A percentile compares a stretch with the other conserved stretches of the same genome.
Conservation (phyloP, 257 asterid species). For the Ajuga chamaepitys region DNA sequence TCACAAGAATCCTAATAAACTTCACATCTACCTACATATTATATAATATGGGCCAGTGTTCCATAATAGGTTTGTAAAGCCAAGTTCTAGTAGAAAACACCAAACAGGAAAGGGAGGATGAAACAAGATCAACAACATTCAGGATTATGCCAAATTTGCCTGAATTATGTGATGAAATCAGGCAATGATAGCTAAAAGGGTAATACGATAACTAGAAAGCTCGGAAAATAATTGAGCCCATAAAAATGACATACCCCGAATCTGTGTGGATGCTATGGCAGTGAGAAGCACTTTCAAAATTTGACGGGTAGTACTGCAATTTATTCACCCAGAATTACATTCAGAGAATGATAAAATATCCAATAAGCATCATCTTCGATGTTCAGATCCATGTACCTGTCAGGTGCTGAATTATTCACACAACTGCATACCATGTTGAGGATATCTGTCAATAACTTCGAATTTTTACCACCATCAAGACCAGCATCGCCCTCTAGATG, state of each 20-base stretch:
- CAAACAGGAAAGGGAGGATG: background rate
- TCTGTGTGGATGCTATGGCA: constrained; percentile 77
- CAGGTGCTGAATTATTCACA: constrained; percentile 88
- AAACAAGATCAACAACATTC: background rate
- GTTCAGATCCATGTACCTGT: constrained; percentile 48
- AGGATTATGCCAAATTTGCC: background rate
- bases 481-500: constrained; percentile 99
- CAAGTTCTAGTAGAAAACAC: background rate
- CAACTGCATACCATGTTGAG: constrained; percentile 78
- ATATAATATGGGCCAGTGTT: too few species aligned
- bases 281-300: constrained; percentile 91
- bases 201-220: background rate
- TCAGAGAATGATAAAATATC: constrained; percentile 15
- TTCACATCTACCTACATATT: background rate
- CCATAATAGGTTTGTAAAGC: background rate
- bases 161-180: background rate
- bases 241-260: constrained; percentile 63
- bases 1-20: background rate
- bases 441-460: constrained; percentile 61
- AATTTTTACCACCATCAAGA: constrained; percentile 69
- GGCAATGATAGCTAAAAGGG: background rate
- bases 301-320: constrained; percentile 91
- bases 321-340: constrained; percentile 22
- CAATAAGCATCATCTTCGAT: constrained; percentile 10
- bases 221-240: constrained; percentile 8